Evolutionary conservation across 75 land plant species (phyloP), one percentile per base, ranked within the genome.

Genomic region (Pinus albicaulis): DNA sequence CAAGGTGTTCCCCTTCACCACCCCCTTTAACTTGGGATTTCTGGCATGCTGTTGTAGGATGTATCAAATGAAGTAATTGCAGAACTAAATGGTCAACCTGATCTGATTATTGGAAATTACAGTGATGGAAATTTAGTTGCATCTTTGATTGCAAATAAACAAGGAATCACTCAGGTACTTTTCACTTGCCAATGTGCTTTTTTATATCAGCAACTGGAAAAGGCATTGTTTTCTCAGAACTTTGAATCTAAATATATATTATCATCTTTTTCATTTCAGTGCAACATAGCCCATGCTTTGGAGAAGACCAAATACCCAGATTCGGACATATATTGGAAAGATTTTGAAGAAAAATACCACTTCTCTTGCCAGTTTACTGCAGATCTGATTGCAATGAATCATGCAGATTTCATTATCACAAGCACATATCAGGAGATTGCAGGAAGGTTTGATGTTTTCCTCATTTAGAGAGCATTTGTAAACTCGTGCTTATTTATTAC

Each of bases 221-320:
- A 20, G 22, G 59, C 22, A 58, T 58, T 56, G 22, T 61, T 48
- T 48, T 48, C 12, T 48, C 53, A 48, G 11, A 48, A 10, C 12
- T 48, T 48, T 48, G 12, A 48, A 48, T 48, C 53, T 48, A 48
- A 48, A 10, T 1, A 48, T 48, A 48, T 60, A 11, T 66, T 60
- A 11, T 66, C 31, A 24, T 55, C 62, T 2, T 38, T 55, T 20
- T 22, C 61, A 11, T 44, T 26, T 22, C 79, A 91, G 93, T 91
- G 93, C 57, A 91, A 77, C 56, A 91, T 91, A 74, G 93, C 93
- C 12, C 93, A 91, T 77, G 93, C 93, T 3, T 61, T 91, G 84
- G 93, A 91, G 87, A 91, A 91, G 76, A 91, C 93, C 8, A 91
- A 91, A 80, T 91, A 91, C 77, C 93, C 92, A 31, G 92, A 85